Conservation (phyloP, 768 basidiomycete genomes). For the Rhizopogon rudus region DNA sequence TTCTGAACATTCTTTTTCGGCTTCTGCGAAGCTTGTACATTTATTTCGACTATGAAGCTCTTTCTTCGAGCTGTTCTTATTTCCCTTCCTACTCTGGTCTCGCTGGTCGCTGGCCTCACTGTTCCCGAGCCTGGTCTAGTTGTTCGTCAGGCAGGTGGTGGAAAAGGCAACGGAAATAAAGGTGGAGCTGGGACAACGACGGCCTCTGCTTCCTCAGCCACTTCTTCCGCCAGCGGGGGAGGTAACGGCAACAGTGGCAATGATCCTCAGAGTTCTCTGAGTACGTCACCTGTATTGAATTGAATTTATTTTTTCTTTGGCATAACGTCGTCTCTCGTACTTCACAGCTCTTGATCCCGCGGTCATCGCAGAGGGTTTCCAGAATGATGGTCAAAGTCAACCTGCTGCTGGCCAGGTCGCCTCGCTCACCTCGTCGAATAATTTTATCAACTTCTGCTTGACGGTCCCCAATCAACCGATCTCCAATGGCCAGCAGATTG, state of each 20-base stretch:
- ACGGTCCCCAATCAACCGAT: conserved; percentile 40
- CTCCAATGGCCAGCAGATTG: conserved; percentile 50
- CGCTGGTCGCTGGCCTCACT: conserved; percentile 27
- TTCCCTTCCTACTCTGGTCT: conserved; percentile 32
- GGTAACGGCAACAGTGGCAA: conserved; percentile 4
- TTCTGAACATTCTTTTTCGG: conserved; percentile 32
- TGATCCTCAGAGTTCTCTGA: conserved; percentile 40
- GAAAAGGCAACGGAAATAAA: conserved; percentile 11
- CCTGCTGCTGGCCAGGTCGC: conserved; percentile 44
- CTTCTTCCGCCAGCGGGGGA: conserved; percentile 10
- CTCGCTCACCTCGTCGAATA: conserved; percentile 51
- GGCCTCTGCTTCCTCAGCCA: conserved; percentile 11
- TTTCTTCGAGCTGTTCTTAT: conserved; percentile 31
- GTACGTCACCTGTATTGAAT: conserved; percentile 6
- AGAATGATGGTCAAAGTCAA: conserved; percentile 42
- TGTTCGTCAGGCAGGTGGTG: conserved; percentile 15
- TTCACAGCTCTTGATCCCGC: conserved; percentile 44
- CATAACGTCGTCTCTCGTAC: conserved; percentile 7
- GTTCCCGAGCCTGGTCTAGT: conserved; percentile 15
- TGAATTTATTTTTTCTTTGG: background rate
- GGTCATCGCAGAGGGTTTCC: conserved; percentile 46
- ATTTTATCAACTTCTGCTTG: conserved; percentile 57
- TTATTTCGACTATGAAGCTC: conserved; percentile 46
- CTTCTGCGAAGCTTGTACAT: conserved; percentile 42
- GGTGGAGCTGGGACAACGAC: conserved; percentile 7